Base-by-base conservation (phyloP, 192 early-diverging fungal genomes). In the Geranomyces michiganensis region DNA sequence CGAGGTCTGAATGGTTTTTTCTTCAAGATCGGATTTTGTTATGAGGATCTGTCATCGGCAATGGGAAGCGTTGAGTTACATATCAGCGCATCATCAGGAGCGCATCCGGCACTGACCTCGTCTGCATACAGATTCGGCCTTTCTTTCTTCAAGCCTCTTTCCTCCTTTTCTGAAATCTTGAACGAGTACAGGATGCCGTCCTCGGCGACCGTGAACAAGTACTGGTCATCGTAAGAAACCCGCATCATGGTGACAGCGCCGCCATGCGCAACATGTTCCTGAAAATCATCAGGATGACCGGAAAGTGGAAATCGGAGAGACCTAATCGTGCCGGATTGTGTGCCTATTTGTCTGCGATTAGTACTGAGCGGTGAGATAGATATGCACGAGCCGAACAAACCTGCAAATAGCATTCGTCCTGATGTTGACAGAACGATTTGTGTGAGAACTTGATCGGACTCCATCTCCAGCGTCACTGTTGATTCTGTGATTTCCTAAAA, bases 1-100 rank as follows among this genome's bases (percentile, higher is more conserved):
- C 19, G 78, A 44, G 33, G 81, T 85, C 33, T 75, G 29, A 21
- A 83, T 70, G 12, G 70, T 83, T 48, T 82, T 83, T 56, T 88
- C 87, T 75, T 88, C 87, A 0, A 88, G 75, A 55, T 88, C 87
- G 6, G 81, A 80, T 62, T 82, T 82, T 7, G 85, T 88, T 12
- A 88, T 77, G 0, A 88, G 70, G 30, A 88, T 82, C 86, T 87
- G 24, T 2, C 13, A 22, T 45, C 30, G 5, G 51, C 3, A 55
- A 55, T n/a, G 4, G 30, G 58, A 60, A 29, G n/a, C n/a, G n/a
- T n/a, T n/a, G 3, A 41, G 36, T 41, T 41, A 7, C 3, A 41
- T 7, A 41, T 41, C 5, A 41, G 10, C 3, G 36, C 5, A 10
- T 10, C 36, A 41, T 41, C 5, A 41, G 10, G 5, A 41, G 36